A percentile compares a stretch with the other conserved stretches of the same genome.
These are phyloP conservation scores for Metschnikowia aberdeeniae DNA, from an alignment of 805 yeast genomes.

Conservation along the genomic window DNA sequence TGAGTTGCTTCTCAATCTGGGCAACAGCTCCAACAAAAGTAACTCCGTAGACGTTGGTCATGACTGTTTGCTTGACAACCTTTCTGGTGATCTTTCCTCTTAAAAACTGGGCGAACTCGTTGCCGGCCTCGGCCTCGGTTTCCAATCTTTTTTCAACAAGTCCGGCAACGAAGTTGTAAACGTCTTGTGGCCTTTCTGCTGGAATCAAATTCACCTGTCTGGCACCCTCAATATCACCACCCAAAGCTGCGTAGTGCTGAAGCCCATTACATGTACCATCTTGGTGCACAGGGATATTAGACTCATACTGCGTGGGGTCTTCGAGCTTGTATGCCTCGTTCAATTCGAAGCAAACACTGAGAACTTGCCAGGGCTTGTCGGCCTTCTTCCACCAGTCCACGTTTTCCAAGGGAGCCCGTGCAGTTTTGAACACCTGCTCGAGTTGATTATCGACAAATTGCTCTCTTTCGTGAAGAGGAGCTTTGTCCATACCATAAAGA, in stretches of 20 bases:
- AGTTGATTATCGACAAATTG: constrained; percentile 55
- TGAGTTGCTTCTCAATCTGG: constrained; percentile 78
- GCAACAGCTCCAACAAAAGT: constrained; percentile 89
- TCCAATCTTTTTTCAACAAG: constrained; percentile 55
- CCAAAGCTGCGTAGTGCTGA: constrained; percentile 83
- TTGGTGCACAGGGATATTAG: constrained; percentile 78
- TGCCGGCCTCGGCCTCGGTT: constrained; percentile 49
- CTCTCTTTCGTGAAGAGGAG: constrained; percentile 60
- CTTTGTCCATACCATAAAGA: constrained; percentile 71
- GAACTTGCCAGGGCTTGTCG: constrained; percentile 82
- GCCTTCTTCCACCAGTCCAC: constrained; percentile 67
- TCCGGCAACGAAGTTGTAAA: constrained; percentile 65
- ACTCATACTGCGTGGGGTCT: constrained; percentile 61
- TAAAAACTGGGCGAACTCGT: constrained; percentile 50
- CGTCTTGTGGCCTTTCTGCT: constrained; percentile 71
- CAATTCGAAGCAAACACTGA: constrained; percentile 66
- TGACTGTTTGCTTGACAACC: constrained; percentile 93
- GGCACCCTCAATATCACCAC: constrained; percentile 84
- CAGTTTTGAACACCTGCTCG: constrained; percentile 53
- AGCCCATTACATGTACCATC: constrained; percentile 87
- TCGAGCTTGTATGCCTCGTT: constrained; percentile 54
- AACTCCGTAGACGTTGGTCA: constrained; percentile 98
- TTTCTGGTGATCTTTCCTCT: constrained; percentile 72
- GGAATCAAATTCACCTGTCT: constrained; percentile 72
- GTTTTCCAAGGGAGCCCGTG: constrained; percentile 55